Evolutionary conservation across 2,329 filamentous ascomycete species (phyloP).

Genomic region (Fusarium decemcellulare): DNA sequence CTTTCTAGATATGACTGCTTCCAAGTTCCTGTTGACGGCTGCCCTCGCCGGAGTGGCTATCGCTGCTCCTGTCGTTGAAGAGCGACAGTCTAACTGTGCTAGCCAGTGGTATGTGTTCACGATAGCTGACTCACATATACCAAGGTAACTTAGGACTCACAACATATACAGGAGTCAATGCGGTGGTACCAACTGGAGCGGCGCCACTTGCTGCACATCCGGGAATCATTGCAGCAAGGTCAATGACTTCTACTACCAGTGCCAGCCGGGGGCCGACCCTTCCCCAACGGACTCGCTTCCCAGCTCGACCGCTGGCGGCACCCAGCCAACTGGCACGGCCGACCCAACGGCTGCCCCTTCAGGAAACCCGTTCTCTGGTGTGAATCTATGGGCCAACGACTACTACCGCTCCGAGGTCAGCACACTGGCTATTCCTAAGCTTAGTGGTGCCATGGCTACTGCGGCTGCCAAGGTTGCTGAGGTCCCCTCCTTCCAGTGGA

Average conservation of each 20-base stretch:
- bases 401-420: slow-evolving; percentile 70
- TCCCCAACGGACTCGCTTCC: slow-evolving; percentile 30
- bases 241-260: slow-evolving; percentile 45
- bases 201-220: slow-evolving; percentile 59
- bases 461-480: slow-evolving; percentile 66
- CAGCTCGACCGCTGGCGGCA: slow-evolving; percentile 23
- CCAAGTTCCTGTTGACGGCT: slow-evolving; percentile 35
- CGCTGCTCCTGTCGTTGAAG: slow-evolving; percentile 52
- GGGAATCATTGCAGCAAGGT: slow-evolving; percentile 43
- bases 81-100: slow-evolving; percentile 50
- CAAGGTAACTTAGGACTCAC: neutral
- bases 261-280: slow-evolving; percentile 30
- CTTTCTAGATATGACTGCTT: slow-evolving; percentile 26
- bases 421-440: slow-evolving; percentile 71
- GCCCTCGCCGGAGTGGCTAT: slow-evolving; percentile 49
- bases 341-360: slow-evolving; percentile 53
- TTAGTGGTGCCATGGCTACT: slow-evolving; percentile 69
- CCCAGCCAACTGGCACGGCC: slow-evolving; percentile 11
- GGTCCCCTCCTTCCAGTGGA: slow-evolving; percentile 68
- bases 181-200: slow-evolving; percentile 60
- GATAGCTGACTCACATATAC: accelerated
- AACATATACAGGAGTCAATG: slow-evolving; percentile 55
- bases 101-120: slow-evolving; percentile 30
- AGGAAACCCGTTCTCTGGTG: slow-evolving; percentile 69
- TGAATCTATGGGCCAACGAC: slow-evolving; percentile 66